phyloP scores from a whole-genome alignment of 2,329 filamentous ascomycete species.

The Neonectria sp. region DNA sequence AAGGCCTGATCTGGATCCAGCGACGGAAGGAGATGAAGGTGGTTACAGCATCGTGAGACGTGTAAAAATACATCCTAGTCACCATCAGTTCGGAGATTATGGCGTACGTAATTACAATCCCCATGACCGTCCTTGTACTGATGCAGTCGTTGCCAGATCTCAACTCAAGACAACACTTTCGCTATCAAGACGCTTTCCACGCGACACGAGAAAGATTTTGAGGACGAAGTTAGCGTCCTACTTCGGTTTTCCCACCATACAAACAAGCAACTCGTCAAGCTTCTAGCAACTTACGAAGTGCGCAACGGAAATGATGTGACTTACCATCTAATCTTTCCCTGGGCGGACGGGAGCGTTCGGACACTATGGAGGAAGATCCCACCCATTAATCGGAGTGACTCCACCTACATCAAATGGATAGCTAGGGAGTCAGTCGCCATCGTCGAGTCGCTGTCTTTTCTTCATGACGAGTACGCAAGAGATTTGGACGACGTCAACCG shows the following conservation, averaged over 20 bases:
- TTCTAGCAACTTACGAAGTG: constrained; percentile 4
- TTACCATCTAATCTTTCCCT: constrained; percentile 8
- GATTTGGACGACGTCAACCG: too few relatives aligned
- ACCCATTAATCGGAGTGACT: background rate
- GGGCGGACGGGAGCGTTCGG: background rate
- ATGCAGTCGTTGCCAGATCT: background rate
- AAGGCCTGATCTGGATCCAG: accelerated
- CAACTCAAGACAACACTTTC: background rate
- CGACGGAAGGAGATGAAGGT: background rate
- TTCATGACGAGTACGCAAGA: constrained; percentile 5
- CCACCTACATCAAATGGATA: background rate
- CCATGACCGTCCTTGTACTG: too few relatives aligned
- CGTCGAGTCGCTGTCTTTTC: background rate
- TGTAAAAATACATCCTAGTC: background rate
- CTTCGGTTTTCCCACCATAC: background rate
- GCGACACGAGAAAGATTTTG: background rate
- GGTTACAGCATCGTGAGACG: background rate
- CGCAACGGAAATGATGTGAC: background rate
- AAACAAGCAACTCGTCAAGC: constrained; percentile 7
- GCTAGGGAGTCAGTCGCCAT: background rate
- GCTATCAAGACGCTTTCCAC: constrained; percentile 1
- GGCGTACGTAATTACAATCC: background rate
- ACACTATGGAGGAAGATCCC: background rate
- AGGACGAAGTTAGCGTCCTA: background rate
- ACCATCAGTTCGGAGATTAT: background rate